A percentile compares a stretch with the other conserved stretches of the same genome.
Conservation (phyloP, 2,329 filamentous ascomycete genomes). For the Dothideomycetes sp. region DNA sequence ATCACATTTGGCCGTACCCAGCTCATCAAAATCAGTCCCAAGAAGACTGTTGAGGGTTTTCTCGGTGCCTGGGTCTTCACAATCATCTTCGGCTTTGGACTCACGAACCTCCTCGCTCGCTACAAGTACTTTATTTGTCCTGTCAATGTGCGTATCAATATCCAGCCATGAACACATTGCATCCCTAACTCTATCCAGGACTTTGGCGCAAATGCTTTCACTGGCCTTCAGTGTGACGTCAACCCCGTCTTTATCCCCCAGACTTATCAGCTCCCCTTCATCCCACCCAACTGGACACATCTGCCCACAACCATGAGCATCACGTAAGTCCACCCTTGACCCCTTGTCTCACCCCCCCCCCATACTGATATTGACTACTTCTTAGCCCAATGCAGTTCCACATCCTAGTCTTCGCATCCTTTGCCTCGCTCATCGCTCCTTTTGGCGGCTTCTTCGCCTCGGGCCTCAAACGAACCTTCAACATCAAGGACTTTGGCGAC, state of each 20-base stretch:
- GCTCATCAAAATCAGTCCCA: slow-evolving; percentile 93
- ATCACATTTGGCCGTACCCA: slow-evolving; percentile 95
- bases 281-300: slow-evolving; percentile 53
- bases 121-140: slow-evolving; percentile 98
- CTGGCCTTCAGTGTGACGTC: slow-evolving; percentile 75
- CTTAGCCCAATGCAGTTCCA: slow-evolving; percentile 85
- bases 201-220: slow-evolving; percentile 85
- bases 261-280: slow-evolving; percentile 55
- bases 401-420: slow-evolving; percentile 78
- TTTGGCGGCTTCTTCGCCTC: slow-evolving; percentile 98
- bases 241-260: slow-evolving; percentile 85
- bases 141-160: slow-evolving; percentile 54
- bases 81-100: slow-evolving; percentile 67
- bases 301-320: slow-evolving; percentile 61
- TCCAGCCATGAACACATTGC: slow-evolving; percentile 9
- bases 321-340: too few relatives aligned
- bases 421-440: slow-evolving; percentile 90
- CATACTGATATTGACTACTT: slow-evolving; percentile 2
- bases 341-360: background rate
- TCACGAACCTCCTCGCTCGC: slow-evolving; percentile 75
- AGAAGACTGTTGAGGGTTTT: slow-evolving; percentile 98
- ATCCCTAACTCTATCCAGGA: slow-evolving; percentile 35
- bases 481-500: slow-evolving; percentile 99
- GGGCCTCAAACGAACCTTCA: slow-evolving; percentile 94
- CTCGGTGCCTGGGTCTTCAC: slow-evolving; percentile 95